Evolutionary conservation across 2,329 filamentous ascomycete genomes (phyloP), one percentile per base, ranked within the genome.

Genomic region (Clonostachys sp.): DNA sequence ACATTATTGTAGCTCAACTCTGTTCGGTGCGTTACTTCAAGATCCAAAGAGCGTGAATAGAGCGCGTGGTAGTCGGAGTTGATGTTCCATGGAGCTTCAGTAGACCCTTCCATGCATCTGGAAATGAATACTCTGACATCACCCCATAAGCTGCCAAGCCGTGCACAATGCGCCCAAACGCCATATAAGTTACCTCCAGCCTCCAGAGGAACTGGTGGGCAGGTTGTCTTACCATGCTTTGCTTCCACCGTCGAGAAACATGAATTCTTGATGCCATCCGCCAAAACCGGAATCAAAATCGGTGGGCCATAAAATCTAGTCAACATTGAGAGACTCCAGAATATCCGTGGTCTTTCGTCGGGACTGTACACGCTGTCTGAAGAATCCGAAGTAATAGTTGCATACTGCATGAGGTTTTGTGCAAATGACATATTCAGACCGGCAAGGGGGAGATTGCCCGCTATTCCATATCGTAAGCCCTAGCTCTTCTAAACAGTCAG

Each of bases 1-100:
- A 35, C 46, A 14, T 42, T 36, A 16, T 48, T 44, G 42, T 48
- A 48, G 24, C 35, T 46, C 36, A 46, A 33, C 8, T 24, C 34
- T 16, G 34, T 46, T 12, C 35, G 44, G 34, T 38, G 39, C 14
- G 33, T 41, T n/a, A 34, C 44, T 30, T 46, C 44, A 10, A 46
- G 36, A 24, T 46, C 44, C 24, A 46, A 17, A 30, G 41, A 33
- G 12, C 20, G 44, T 14, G 44, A 46, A 38, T 38, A 46, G 12
- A 46, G 44, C 6, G 13, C 20, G 20, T 12, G 33, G 18, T 46
- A 46, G 6, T 35, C 39, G 3, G 44, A 46, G 12, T 35, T 46
- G 20, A 38, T 35, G 17, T 41, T 16, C 44, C 44, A 46, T 2
- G 44, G 44, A 5, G 36, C 16, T 9, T 46, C 44, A 5, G 13